Evolutionary conservation across 2,329 filamentous ascomycete genomes (phyloP), one percentile per base, ranked within the genome.

Genomic region (Cercospora zeae-maydis): DNA sequence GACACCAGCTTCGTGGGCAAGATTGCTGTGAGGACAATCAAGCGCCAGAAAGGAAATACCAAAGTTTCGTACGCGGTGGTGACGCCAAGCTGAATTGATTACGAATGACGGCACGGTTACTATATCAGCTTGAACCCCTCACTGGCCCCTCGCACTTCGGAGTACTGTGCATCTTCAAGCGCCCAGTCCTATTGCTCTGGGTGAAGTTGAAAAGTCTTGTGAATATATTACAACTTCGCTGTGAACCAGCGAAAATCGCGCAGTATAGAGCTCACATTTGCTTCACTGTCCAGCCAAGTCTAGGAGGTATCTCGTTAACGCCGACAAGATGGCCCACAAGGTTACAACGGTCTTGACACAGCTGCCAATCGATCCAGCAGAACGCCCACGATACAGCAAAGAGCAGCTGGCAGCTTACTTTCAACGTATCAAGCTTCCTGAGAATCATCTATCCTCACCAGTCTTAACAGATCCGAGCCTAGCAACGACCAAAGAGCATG

Each of bases 21-120:
- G 21, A 85, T 86, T 4, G 83, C 78, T 2, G 86, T 91, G 3
- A 87, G 82, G 78, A 90, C 88, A 77, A 88, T 92, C 59, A 81
- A 81, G 65, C 81, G 87, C 74, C 81, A 79, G 58, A 89, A 88
- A 74, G 88, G 88, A 2, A 80, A 78, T 9, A 88, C 83, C 59
- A 81, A 84, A 68, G 84, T 90, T 57, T 75, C 75, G 56, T 83
- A 82, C 49, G 39, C 39, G 30, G 27, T 64, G 14, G 42, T 27
- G 57, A 24, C 33, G 31, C 19, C 42, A 59, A 52, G 42, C 57
- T 52, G 11, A 59, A 36, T 24, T 60, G 39, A 11, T 54, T 45
- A 47, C 42, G 42, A 27, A 27, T 3, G 42, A 27, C 42, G 21
- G 13, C 11, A 30, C 21, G 42, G 11, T 31, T 19, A n/a, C n/a